Evolutionary conservation across 805 yeast species (phyloP), one percentile per base, ranked within the genome.

Genomic region (Lipomyces spencermartinsiae): DNA sequence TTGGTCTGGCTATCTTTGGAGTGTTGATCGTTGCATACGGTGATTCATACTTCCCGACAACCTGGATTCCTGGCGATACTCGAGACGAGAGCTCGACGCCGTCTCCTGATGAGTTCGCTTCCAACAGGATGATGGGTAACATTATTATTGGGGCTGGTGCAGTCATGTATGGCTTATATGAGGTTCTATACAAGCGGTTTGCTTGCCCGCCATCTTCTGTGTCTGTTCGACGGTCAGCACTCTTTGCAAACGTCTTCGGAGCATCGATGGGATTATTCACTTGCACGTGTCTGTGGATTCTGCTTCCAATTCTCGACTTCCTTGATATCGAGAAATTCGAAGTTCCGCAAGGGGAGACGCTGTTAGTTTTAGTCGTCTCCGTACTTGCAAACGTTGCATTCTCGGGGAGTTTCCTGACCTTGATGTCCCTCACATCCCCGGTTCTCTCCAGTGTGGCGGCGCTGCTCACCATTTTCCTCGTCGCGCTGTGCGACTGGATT

Each of bases 341-440:
- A 64, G 68, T 88, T 19, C 88, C 91, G 0, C 74, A 78, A 7
- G 74, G 81, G 0, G 73, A 73, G 2, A 79, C 77, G 6, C 83
- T 89, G 84, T 56, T 76, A 5, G 82, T 81, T 65, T 83, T 90
- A 7, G 10, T 77, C 0, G 77, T 85, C 1, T 89, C 94, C 0
- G 80, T 89, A 1, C 67, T 85, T 0, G 83, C 90, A 19, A 92
- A 92, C 76, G 79, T 91, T 71, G 73, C 85, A 0, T 92, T 90
- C 76, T 88, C 92, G 49, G 88, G 89, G 7, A 82, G 90, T 39
- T 92, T 92, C 73, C 81, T 92, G 67, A 84, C 92, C 1, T 80
- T 92, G 71, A 90, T 92, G 90, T 88, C 97, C 0, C 83, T 92
- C 65, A 92, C 97, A 0, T 88, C 91, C 2, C 97, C 97, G 0